These are phyloP conservation scores for Erodium maritimum DNA, from an alignment of 345 rosid species.

Conservation along the genomic window DNA sequence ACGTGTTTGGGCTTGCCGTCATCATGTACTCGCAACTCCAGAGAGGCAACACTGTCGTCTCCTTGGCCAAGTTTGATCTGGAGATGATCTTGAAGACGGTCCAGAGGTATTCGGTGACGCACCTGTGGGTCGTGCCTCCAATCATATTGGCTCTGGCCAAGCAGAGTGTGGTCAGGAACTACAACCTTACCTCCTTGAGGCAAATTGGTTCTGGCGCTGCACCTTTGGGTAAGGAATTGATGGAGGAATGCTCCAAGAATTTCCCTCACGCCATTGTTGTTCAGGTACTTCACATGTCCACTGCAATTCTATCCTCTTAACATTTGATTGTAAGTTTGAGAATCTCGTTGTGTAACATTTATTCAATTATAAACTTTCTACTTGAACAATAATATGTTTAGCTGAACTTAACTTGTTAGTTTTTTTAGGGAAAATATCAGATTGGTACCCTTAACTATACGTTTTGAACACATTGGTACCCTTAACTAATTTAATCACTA, in stretches of 20 bases:
- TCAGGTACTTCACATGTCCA: slow-evolving; percentile 43
- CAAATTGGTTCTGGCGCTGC: slow-evolving; percentile 79
- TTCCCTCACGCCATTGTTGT: slow-evolving; percentile 34
- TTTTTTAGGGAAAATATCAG: too few species aligned
- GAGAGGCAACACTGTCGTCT: slow-evolving; percentile 50
- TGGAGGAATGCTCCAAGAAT: slow-evolving; percentile 63
- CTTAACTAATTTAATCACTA: too few species aligned
- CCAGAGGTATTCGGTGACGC: slow-evolving; percentile 53
- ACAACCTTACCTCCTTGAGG: slow-evolving; percentile 57
- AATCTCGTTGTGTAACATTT: slow-evolving; percentile 5
- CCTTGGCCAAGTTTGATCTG: slow-evolving; percentile 62
- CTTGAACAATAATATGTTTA: too few species aligned
- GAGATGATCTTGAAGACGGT: slow-evolving; percentile 34
- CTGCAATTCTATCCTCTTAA: too few species aligned
- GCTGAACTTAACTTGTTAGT: too few species aligned
- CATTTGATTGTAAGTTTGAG: slow-evolving; percentile 13
- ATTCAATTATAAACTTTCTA: too few species aligned
- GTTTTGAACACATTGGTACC: too few species aligned
- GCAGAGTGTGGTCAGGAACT: slow-evolving; percentile 39
- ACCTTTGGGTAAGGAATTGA: slow-evolving; percentile 77
- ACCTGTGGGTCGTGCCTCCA: slow-evolving; percentile 85
- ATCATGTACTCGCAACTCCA: slow-evolving; percentile 42
- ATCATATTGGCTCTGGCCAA: slow-evolving; percentile 70
- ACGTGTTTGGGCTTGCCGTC: slow-evolving; percentile 63
- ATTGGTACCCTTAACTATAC: too few species aligned